Conservation (phyloP, 495 filamentous ascomycete genomes). For the Aspergillus wentii region DNA sequence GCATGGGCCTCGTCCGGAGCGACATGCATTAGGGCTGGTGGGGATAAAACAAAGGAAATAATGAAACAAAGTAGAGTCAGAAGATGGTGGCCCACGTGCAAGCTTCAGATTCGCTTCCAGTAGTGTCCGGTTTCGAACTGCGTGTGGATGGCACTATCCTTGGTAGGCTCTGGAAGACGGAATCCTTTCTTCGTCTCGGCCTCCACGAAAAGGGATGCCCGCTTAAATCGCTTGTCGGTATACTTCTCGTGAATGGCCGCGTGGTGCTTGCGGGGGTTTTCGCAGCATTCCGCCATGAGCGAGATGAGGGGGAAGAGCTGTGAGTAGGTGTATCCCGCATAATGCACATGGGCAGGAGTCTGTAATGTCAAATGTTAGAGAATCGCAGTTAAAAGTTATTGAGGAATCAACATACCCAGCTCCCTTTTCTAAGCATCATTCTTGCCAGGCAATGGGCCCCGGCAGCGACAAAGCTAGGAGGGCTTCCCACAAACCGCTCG, state of each 20-base stretch:
- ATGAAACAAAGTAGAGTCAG: background rate
- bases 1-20: too few species aligned
- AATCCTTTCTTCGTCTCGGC: slow-evolving; percentile 61
- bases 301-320: slow-evolving; percentile 75
- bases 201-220: slow-evolving; percentile 74
- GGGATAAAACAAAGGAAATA: background rate
- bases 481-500: slow-evolving; percentile 88
- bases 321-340: slow-evolving; percentile 82
- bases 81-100: too few species aligned
- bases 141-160: slow-evolving; percentile 10
- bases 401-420: slow-evolving; percentile 68
- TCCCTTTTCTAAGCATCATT: slow-evolving; percentile 79
- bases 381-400: slow-evolving; percentile 1
- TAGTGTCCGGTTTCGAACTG: slow-evolving; percentile 7
- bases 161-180: slow-evolving; percentile 23
- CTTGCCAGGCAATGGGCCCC: slow-evolving; percentile 93
- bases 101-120: slow-evolving; percentile 16
- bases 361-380: slow-evolving; percentile 36
- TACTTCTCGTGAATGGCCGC: slow-evolving; percentile 88
- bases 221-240: slow-evolving; percentile 73
- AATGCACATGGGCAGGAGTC: slow-evolving; percentile 80
- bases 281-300: slow-evolving; percentile 81
- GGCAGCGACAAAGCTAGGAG: slow-evolving; percentile 84
- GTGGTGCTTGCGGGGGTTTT: slow-evolving; percentile 76
- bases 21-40: too few species aligned